These are phyloP conservation scores for Asterochloris erici DNA, from an alignment of 139 green algal species.

Conservation along the genomic window DNA sequence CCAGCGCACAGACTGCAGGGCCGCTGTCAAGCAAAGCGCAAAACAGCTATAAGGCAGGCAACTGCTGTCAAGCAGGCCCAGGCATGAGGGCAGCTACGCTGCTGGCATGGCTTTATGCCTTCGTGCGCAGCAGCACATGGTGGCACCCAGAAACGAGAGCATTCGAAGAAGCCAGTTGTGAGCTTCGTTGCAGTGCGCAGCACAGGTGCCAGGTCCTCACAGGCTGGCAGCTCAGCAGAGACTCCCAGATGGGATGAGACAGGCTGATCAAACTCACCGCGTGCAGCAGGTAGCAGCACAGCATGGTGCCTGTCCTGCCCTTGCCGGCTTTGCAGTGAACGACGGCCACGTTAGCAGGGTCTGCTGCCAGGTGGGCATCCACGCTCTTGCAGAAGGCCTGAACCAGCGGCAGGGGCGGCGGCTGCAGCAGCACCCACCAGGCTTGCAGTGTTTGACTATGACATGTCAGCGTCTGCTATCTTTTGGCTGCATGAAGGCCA, in stretches of 20 bases:
- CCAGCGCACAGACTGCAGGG: neutral
- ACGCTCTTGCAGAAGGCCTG: slow-evolving; percentile 48
- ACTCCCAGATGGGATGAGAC: neutral
- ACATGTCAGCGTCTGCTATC: no score
- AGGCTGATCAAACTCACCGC: slow-evolving; percentile 21
- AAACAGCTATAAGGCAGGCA: neutral
- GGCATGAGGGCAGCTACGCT: neutral
- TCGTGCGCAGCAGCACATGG: neutral
- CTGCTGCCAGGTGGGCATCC: slow-evolving; percentile 37
- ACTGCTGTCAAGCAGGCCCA: neutral
- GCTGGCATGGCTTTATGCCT: neutral
- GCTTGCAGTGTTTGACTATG: neutral
- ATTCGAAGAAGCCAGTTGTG: neutral
- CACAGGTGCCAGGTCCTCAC: neutral
- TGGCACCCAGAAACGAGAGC: neutral
- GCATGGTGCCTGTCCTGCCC: slow-evolving; percentile 62
- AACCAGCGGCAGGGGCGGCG: slow-evolving; percentile 50
- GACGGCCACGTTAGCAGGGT: slow-evolving; percentile 42
- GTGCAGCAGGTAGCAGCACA: slow-evolving; percentile 59
- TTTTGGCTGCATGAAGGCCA: no score
- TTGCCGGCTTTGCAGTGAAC: slow-evolving; percentile 83
- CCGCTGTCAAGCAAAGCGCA: neutral
- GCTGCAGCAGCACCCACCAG: slow-evolving; percentile 36
- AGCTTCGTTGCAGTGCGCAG: neutral
- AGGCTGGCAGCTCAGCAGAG: neutral